These are phyloP conservation scores for Coleophoma cylindrospora DNA, from an alignment of 2,329 filamentous ascomycete genomes.

Conservation along the genomic window DNA sequence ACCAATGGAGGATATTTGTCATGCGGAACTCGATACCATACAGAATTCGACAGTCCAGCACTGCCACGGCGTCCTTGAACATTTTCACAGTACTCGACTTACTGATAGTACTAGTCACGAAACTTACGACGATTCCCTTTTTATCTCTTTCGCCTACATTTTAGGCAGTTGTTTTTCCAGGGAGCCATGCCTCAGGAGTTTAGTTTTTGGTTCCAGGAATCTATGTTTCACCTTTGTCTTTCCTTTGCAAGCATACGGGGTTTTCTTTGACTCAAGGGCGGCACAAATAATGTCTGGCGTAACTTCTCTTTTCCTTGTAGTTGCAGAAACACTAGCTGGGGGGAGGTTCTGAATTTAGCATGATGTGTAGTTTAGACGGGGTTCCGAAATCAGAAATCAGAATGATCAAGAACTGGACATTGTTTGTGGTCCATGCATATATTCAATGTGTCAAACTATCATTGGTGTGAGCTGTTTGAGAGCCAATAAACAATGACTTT, in stretches of 20 bases:
- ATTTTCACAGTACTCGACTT: neutral
- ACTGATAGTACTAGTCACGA: constrained; percentile 18
- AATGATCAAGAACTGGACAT: too few species aligned
- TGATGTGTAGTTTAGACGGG: constrained; percentile 6
- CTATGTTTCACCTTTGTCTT: constrained; percentile 11
- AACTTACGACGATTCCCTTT: constrained; percentile 23
- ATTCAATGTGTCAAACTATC: too few species aligned
- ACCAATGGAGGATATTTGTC: constrained; percentile 8
- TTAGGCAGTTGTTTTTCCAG: constrained; percentile 3
- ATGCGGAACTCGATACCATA: constrained; percentile 8
- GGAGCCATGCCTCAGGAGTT: constrained; percentile 21
- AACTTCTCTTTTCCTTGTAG: constrained; percentile 16
- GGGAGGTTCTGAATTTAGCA: neutral
- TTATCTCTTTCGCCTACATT: constrained; percentile 8
- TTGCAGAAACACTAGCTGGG: neutral
- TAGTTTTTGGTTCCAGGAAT: constrained; percentile 3
- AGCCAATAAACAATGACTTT: too few species aligned
- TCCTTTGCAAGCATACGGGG: neutral
- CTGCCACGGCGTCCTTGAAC: constrained; percentile 13
- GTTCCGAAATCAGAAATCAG: neutral
- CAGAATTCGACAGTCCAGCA: constrained; percentile 13
- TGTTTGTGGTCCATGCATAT: too few species aligned
- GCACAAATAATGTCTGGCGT: constrained; percentile 20
- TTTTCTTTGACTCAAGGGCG: constrained; percentile 4
- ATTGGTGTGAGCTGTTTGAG: too few species aligned